Conservation (phyloP, 2,329 filamentous ascomycete genomes). For the Fusarium keratoplasticum region DNA sequence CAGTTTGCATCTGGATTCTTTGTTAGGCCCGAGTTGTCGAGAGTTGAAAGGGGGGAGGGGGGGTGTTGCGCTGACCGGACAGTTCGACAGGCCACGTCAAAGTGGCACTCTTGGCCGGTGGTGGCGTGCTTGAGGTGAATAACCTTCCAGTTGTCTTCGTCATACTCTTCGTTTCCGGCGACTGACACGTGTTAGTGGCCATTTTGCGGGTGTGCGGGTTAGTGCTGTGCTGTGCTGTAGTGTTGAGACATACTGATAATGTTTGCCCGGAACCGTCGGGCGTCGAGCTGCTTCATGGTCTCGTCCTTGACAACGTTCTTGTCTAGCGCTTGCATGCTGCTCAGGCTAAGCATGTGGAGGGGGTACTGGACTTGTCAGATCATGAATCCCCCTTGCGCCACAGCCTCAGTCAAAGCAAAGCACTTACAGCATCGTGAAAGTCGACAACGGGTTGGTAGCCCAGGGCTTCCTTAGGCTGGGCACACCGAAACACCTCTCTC, state of each 20-base stretch:
- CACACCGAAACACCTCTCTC: constrained; percentile 70
- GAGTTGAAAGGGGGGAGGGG: neutral
- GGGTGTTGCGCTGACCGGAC: constrained; percentile 60
- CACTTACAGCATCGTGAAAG: constrained; percentile 76
- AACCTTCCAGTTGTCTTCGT: constrained; percentile 77
- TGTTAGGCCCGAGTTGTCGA: constrained; percentile 8
- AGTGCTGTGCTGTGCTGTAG: neutral
- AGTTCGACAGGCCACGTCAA: constrained; percentile 73
- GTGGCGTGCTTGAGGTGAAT: constrained; percentile 62
- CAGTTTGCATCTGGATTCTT: constrained; percentile 68
- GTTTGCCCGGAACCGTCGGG: constrained; percentile 76
- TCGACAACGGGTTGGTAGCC: constrained; percentile 74
- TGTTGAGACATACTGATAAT: constrained; percentile 65
- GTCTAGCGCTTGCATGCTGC: constrained; percentile 72
- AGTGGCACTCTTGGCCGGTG: constrained; percentile 45
- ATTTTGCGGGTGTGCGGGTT: neutral
- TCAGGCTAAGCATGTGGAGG: constrained; percentile 74
- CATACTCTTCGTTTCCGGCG: constrained; percentile 71
- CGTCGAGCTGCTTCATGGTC: constrained; percentile 64
- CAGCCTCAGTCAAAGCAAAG: neutral
- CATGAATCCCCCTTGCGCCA: neutral
- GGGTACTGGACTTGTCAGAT: constrained; percentile 65
- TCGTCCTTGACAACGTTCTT: constrained; percentile 64
- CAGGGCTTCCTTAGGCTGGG: constrained; percentile 67
- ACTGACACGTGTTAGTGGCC: constrained; percentile 53